Evolutionary conservation across 169 alveolate genomes (phyloP), one percentile per base, ranked within the genome.

Genomic region (Cryptosporidium canis): DNA sequence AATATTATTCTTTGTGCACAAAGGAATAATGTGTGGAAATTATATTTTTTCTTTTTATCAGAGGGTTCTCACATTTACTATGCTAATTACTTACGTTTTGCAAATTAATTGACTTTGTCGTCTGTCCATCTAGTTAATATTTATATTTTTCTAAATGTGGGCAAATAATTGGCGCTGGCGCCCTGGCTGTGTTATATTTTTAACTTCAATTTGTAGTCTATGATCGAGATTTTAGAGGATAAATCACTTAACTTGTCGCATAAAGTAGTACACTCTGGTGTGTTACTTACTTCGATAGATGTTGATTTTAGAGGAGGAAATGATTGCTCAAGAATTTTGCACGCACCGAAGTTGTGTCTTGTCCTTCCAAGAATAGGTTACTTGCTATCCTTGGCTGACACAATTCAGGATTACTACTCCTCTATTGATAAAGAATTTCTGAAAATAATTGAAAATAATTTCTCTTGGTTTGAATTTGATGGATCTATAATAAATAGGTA

Each of bases 91-190:
- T 1, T 61, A 61, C 27, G 14, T 29, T 61, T 61, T 61, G 45
- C 68, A 61, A 61, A 61, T 61, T 51, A 70, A 33, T 70, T 33
- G 31, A 31, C 33, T 21, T 70, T 48, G 84, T 70, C 84, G 84
- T 70, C 84, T 55, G 84, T 70, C 84, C 84, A 70, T 70, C 84
- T 55, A 70, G 84, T 70, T 67, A 67, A 18, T 47, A 35, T 31
- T 35, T 45, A 70, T 70, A 51, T 67, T 70, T 24, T 18, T 70
- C n/a, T 51, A 70, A 70, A 70, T 70, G 84, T 70, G 84, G 84
- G 84, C 16, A 70, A 58, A 31, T 9, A 11, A 29, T 43, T 41
- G 71, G 87, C 83, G 83, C 83, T 0, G 44, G 87, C 87, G 87
- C 65, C 47, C 16, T 61, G 48, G 0, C 12, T 33, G 2, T 31